Evolutionary conservation across 441 rosid species (phyloP).

Genomic region (Erodium moschatum): DNA sequence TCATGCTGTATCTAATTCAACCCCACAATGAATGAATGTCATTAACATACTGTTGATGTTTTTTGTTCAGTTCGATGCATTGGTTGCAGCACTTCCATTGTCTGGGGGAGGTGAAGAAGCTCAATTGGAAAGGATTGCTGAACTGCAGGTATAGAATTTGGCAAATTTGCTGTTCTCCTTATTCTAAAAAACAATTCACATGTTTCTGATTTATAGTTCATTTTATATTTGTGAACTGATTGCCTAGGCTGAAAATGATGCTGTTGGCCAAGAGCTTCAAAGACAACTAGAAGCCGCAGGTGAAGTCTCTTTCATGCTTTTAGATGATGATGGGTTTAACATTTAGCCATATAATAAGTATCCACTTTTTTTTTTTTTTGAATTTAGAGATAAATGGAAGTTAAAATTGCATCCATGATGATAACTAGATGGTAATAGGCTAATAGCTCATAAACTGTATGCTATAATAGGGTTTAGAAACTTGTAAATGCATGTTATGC

Average conservation of each 20-base stretch:
- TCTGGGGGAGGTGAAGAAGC: conserved; percentile 84
- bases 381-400: not conserved
- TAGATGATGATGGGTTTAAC: not conserved
- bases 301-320: conserved; percentile 19
- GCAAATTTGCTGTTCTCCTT: not conserved
- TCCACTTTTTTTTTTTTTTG: not conserved
- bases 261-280: conserved; percentile 75
- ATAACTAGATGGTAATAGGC: not conserved
- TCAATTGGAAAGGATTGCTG: conserved; percentile 65
- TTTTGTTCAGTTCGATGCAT: conserved; percentile 58
- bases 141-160: conserved; percentile 47
- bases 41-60: conserved; percentile 3
- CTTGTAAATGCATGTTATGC: too few relatives aligned
- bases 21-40: not conserved
- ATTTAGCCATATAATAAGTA: not conserved
- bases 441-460: too few relatives aligned
- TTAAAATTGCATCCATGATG: not conserved
- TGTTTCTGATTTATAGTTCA: not conserved
- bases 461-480: too few relatives aligned
- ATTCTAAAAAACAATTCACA: not conserved
- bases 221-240: conserved; percentile 8
- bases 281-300: conserved; percentile 91
- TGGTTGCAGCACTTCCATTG: conserved; percentile 84
- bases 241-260: conserved; percentile 66
- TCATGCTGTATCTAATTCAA: not conserved